These are phyloP conservation scores for carrot (Daucus carota) DNA, from an alignment of 129 eudicot species.

Conservation along the genomic window DH1_v3.0 NC_030383.2:10423501-10424000, in stretches of 20 bases:
- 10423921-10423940: constrained; percentile 17
- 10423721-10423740: constrained; percentile 78
- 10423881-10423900: constrained; percentile 12
- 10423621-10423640: constrained; percentile 29
- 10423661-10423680: constrained; percentile 57
- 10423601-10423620: background rate
- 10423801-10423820: constrained; percentile 14
- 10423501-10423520: constrained; percentile 43
- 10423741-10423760: constrained; percentile 81
- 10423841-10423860: constrained; percentile 26
- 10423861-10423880: constrained; percentile 11
- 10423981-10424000: background rate
- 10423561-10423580: background rate
- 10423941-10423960: constrained; percentile 2
- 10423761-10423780: constrained; percentile 49
- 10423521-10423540: constrained; percentile 17
- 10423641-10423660: constrained; percentile 42
- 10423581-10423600: background rate
- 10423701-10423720: constrained; percentile 77
- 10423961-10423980: constrained; percentile 1
- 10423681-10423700: constrained; percentile 65
- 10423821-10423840: constrained; percentile 27
- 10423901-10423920: constrained; percentile 17
- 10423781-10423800: constrained; percentile 29
- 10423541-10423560: background rate